Evolutionary conservation across 306 rosid genomes (phyloP).

Genomic region (Quillaja saponaria): DNA sequence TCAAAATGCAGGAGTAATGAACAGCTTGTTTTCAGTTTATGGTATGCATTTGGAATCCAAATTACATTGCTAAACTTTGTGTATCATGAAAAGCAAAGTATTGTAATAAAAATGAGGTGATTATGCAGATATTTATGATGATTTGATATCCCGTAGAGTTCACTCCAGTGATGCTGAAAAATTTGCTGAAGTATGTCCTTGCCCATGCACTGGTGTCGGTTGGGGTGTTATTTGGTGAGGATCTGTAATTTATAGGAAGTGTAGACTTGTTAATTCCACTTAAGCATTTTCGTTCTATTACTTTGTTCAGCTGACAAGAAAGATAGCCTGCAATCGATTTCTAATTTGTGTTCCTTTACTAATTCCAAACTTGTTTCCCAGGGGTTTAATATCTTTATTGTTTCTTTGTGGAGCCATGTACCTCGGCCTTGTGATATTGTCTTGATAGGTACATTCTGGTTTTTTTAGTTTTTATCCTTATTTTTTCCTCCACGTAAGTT

Average conservation of each 20-base stretch:
- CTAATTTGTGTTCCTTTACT: constrained; percentile 13
- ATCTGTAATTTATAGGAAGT: not conserved
- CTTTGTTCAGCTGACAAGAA: too few species aligned
- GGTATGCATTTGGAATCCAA: constrained; percentile 48
- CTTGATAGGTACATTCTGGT: too few species aligned
- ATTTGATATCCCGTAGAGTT: constrained; percentile 88
- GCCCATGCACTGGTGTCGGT: constrained; percentile 87
- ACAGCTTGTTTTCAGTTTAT: constrained; percentile 93
- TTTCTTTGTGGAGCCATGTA: constrained; percentile 50
- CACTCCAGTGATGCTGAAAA: constrained; percentile 95
- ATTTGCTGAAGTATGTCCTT: constrained; percentile 94
- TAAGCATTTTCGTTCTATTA: not conserved
- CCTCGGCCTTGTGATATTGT: constrained; percentile 59
- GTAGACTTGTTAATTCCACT: not conserved
- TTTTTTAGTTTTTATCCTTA: too few species aligned
- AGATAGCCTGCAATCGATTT: not conserved
- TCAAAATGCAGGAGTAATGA: constrained; percentile 97
- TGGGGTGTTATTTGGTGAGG: constrained; percentile 98
- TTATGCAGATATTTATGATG: constrained; percentile 81
- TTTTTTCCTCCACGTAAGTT: too few species aligned
- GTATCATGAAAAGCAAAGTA: too few species aligned
- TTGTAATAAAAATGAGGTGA: constrained; percentile 15
- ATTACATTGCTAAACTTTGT: too few species aligned
- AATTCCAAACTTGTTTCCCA: constrained; percentile 29
- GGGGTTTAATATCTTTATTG: constrained; percentile 58